A percentile compares a stretch with the other conserved stretches of the same genome.
phyloP scores from a whole-genome alignment of 139 green algal genomes.

The Volvox africanus region DNA sequence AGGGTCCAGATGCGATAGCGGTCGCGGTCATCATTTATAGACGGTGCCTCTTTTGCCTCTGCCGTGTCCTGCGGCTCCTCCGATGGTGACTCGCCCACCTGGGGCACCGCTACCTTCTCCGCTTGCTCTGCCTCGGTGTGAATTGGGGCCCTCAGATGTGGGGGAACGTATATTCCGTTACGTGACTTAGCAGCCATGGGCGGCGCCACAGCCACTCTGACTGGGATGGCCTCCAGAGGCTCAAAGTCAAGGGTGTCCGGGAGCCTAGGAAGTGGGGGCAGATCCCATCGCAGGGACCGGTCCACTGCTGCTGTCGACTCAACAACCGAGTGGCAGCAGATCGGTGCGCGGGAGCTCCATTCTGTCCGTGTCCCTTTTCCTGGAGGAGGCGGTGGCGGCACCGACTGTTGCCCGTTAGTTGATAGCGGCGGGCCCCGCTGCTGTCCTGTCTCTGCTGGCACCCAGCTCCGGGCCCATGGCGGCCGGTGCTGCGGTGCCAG shows the following conservation, averaged over 20 bases:
- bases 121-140: neutral
- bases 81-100: neutral
- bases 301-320: neutral
- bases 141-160: neutral
- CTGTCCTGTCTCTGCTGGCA: neutral
- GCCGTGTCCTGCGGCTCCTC: neutral
- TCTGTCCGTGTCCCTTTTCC: neutral
- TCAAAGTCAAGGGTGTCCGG: neutral
- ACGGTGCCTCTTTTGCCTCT: neutral
- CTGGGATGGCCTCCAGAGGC: neutral
- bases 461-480: no score
- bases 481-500: neutral
- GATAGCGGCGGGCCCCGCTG: neutral
- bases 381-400: neutral
- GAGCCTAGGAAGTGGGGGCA: neutral
- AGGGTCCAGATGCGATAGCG: neutral
- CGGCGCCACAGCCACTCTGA: neutral
- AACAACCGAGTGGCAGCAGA: neutral
- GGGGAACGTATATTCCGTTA: conserved; percentile 20
- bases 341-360: neutral
- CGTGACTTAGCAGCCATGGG: conserved; percentile 15
- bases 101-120: neutral
- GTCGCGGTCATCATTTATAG: no score
- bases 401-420: neutral
- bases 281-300: neutral